Base-by-base conservation (phyloP, 108 stramenopile species). In the Nannochloropsis gaditana region DNA sequence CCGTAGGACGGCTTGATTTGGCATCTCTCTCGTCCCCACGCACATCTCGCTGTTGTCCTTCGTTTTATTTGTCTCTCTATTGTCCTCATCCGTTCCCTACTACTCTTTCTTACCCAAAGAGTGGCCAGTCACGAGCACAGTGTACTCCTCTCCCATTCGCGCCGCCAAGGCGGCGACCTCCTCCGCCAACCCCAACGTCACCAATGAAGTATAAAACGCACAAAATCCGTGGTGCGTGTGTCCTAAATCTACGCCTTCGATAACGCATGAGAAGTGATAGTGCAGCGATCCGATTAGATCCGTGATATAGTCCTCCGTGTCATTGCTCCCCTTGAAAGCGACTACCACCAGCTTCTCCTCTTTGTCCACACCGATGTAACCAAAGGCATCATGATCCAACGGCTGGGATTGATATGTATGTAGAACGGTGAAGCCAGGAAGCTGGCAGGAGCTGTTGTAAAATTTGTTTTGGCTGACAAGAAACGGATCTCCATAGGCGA, bases 311-410 rank as follows among this genome's bases (percentile, higher is more conserved):
- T 87, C 87, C 44, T 47, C 83, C n/a, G 45, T 15, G 44, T 83
- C 83, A 80, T 80, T 87, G 21, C 83, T 87, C 11, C 87, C 87
- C 80, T 87, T 87, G 80, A 87, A 87, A 3, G 87, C 73, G 50
- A 83, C 83, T 9, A 87, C 87, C 8, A 87, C 80, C 79, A 43
- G 21, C 83, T 83, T 50, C 21, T 10, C 80, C 21, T 42, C 10
- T 5, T 42, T 1, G 80, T 87, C 87, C 6, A 87, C 10, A 9
- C 87, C 87, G 5, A 87, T 79, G 83, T 80, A 87, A 42, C 44
- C 84, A 9, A 87, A 87, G 2, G 87, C 87, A 10, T 87, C 87
- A n/a, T n/a, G 59, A n/a, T 15, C 59, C 15, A 15, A n/a, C 19
- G 59, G 59, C 59, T 15, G 59, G 59, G 59, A 73, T 15, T n/a